phyloP scores from a whole-genome alignment of 345 rosid species.

The Erodium maritimum region DNA sequence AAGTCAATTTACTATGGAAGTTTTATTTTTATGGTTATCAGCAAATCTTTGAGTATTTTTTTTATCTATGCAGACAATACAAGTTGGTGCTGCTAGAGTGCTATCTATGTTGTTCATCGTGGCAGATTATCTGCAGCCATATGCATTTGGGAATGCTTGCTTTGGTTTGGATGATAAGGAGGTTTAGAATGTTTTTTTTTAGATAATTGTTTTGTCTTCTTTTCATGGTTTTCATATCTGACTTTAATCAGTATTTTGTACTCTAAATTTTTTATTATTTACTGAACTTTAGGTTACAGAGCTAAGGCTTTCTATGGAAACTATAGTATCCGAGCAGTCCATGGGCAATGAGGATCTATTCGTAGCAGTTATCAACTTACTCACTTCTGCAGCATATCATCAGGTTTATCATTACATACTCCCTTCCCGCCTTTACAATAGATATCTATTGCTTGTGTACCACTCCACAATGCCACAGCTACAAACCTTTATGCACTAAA shows the following conservation, averaged over 20 bases:
- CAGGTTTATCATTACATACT: conserved; percentile 36
- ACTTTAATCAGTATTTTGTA: conserved; percentile 3
- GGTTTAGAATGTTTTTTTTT: conserved; percentile 35
- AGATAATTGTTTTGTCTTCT: conserved; percentile 10
- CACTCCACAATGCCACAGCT: not conserved
- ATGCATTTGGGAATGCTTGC: conserved; percentile 33
- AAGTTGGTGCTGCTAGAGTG: conserved; percentile 52
- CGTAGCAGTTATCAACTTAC: conserved; percentile 43
- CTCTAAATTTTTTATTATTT: conserved; percentile 1
- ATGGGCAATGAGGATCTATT: conserved; percentile 48
- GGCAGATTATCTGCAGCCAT: conserved; percentile 44
- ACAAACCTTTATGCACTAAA: not conserved
- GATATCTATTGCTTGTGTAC: not conserved
- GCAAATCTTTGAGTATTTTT: not conserved
- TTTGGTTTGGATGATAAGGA: conserved; percentile 63
- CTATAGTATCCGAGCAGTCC: conserved; percentile 34
- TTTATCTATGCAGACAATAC: conserved; percentile 43
- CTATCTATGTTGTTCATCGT: conserved; percentile 44
- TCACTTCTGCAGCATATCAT: conserved; percentile 57
- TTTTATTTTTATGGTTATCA: not conserved
- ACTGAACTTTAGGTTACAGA: conserved; percentile 37
- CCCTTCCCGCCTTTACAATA: conserved; percentile 6
- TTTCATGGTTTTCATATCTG: not conserved
- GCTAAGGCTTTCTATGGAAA: conserved; percentile 32
- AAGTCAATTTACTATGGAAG: not conserved